phyloP scores from a whole-genome alignment of 2,329 filamentous ascomycete genomes.

The Cladophialophora exuberans region DNA sequence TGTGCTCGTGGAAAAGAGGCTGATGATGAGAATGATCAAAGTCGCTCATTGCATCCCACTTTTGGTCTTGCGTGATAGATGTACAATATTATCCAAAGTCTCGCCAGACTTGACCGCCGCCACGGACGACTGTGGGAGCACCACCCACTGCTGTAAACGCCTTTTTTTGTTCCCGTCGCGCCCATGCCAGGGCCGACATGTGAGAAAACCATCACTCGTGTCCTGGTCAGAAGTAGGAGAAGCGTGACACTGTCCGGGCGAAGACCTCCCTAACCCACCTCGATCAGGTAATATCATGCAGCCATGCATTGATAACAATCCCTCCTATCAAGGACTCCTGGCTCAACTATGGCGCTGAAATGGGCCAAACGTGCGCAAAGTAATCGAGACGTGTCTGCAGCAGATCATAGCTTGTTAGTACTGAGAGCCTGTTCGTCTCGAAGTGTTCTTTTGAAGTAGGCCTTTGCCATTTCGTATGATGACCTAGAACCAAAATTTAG shows the following conservation, averaged over 20 bases:
- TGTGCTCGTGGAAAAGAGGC: slow-evolving; percentile 4
- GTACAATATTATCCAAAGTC: slow-evolving; percentile 27
- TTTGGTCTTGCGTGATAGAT: slow-evolving; percentile 23
- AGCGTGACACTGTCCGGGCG: slow-evolving; percentile 1
- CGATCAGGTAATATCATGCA: slow-evolving; percentile 3
- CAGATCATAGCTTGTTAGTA: slow-evolving; percentile 24
- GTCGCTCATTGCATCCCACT: slow-evolving; percentile 11
- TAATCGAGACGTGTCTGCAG: not conserved
- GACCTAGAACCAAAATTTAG: slow-evolving; percentile 48
- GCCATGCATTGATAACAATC: not conserved
- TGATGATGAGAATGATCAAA: slow-evolving; percentile 17
- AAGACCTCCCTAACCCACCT: slow-evolving; percentile 5
- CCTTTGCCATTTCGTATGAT: slow-evolving; percentile 70
- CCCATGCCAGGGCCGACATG: not conserved
- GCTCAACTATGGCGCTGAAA: no score
- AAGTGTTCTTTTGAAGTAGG: slow-evolving; percentile 60
- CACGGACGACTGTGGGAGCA: not conserved
- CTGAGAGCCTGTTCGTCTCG: slow-evolving; percentile 34
- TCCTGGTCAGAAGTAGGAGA: slow-evolving; percentile 1
- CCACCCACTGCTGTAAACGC: slow-evolving; percentile 14
- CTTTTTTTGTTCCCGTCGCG: slow-evolving; percentile 13
- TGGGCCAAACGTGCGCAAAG: no score
- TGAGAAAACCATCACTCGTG: slow-evolving; percentile 15
- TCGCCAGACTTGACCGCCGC: not conserved
- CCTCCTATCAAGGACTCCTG: not conserved